Percentiles rank a stretch among this genome's conserved stretches.
phyloP scores from a whole-genome alignment of 192 early-diverging fungal genomes.

The Rhizophagus clarus region DNA sequence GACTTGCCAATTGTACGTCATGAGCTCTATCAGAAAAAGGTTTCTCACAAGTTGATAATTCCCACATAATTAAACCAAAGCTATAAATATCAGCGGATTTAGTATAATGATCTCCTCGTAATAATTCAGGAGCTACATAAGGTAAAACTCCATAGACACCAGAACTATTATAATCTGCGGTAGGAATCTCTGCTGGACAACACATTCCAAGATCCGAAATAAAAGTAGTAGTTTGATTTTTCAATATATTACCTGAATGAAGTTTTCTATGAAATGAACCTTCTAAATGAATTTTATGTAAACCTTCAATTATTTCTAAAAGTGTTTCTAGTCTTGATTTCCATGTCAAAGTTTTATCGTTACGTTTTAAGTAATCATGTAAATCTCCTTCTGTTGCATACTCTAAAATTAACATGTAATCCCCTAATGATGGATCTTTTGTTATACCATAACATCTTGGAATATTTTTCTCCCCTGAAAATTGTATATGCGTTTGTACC shows the following conservation, averaged over 20 bases:
- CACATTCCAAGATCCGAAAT: conserved; percentile 42
- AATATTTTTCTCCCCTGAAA: conserved; percentile 18
- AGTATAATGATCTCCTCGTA: conserved; percentile 36
- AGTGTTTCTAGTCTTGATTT: conserved; percentile 37
- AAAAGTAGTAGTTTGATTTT: neutral
- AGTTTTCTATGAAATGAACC: conserved; percentile 43
- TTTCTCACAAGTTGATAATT: conserved; percentile 38
- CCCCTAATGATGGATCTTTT: conserved; percentile 23
- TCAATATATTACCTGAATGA: conserved; percentile 24
- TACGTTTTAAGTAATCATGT: conserved; percentile 38
- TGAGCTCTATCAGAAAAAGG: conserved; percentile 32
- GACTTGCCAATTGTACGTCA: neutral
- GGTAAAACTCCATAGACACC: conserved; percentile 36
- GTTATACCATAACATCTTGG: conserved; percentile 21
- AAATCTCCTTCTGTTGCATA: conserved; percentile 42
- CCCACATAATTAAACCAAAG: conserved; percentile 50
- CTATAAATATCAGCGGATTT: conserved; percentile 45
- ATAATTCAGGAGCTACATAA: conserved; percentile 44
- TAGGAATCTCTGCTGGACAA: conserved; percentile 26
- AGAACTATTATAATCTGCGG: neutral
- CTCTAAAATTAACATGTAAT: conserved; percentile 44
- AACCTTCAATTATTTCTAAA: conserved; percentile 36
- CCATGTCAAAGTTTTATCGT: conserved; percentile 37
- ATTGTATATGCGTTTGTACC: neutral
- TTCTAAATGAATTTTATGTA: conserved; percentile 43